Conservation (phyloP, 257 asterid genomes). For the Rubia yunnanensis region DNA sequence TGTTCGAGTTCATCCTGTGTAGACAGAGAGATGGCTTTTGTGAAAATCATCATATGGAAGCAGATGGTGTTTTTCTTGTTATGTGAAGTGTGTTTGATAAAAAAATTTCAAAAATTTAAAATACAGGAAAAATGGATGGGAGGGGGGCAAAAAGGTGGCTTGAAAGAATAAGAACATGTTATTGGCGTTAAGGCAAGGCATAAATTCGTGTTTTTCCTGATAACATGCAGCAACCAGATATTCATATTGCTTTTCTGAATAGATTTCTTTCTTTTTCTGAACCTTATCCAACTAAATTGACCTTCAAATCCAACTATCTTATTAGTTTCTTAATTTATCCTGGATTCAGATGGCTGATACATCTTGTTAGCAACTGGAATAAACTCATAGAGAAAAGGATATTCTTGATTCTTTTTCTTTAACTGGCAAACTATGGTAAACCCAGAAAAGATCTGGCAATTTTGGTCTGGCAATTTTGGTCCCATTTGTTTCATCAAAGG, state of each 20-base stretch:
- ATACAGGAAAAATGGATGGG: not conserved
- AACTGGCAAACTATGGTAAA: not conserved
- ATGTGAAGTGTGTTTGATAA: not conserved
- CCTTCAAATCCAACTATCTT: not conserved
- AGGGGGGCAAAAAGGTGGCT: not conserved
- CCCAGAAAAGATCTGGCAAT: not conserved
- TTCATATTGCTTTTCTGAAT: not conserved
- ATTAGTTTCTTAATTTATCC: not conserved
- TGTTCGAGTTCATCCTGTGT: not conserved
- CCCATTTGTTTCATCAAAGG: constrained; percentile 1
- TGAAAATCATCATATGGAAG: not conserved
- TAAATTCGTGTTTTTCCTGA: not conserved
- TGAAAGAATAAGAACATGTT: constrained; percentile 6
- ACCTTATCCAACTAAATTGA: not conserved
- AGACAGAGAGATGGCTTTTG: too few species aligned
- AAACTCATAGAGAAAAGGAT: not conserved
- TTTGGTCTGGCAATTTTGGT: not conserved
- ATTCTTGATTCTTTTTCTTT: not conserved
- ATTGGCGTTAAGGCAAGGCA: constrained; percentile 13
- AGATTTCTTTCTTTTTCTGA: constrained; percentile 7
- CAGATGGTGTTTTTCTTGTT: not conserved
- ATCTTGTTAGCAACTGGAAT: not conserved
- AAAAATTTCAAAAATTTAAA: too few species aligned
- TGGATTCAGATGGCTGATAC: not conserved
- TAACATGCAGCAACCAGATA: not conserved